Base-by-base conservation (phyloP, 2,329 filamentous ascomycete species). In the Fonsecaea monophora region DNA sequence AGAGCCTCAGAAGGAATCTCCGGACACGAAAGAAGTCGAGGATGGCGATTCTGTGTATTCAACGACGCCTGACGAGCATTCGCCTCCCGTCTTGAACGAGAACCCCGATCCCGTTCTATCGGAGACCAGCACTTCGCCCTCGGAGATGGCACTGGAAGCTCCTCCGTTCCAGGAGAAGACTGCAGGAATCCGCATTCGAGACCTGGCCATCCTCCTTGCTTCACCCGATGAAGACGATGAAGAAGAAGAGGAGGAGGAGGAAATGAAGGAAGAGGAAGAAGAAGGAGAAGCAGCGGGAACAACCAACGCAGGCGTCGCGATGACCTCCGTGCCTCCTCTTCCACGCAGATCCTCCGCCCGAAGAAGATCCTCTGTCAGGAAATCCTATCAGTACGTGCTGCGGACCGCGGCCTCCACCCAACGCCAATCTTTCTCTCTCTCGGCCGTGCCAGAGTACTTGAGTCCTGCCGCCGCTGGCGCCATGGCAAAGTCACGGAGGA, bases 321-420 rank as follows among this genome's bases (percentile, higher is more conserved):
- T n/a, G 25, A 18, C 13, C 6, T 35, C 34, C 7, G 45, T 48
- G 15, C 59, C 59, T 13, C 53, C 53, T 15, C 45, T 61, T 3
- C 59, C 59, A 4, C 42, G 59, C 7, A 53, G 35, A 40, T 61
- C 59, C 18, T 61, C 59, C 3, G 42, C 32, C 30, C 59, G 59
- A 9, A 18, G 25, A 25, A 25, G 25, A 25, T 25, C 25, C 3
- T 25, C 25, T 25, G 25, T 25, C 25, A 25, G 25, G 25, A 25
- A 21, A 5, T 53, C 59, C 4, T 38, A 38, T 21, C 45, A 50
- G 9, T 50, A 50, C 45, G 18, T 50, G 45, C 45, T 50, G 7
- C 45, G 18, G 18, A 50, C 18, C 7, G 18, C 10, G 45, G 10
- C 45, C 2, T 21, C 12, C 18, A 8, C 18, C 45, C 45, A 50